Evolutionary conservation across 495 filamentous ascomycete genomes (phyloP).

Genomic region (Antarctomyces pellizariae): DNA sequence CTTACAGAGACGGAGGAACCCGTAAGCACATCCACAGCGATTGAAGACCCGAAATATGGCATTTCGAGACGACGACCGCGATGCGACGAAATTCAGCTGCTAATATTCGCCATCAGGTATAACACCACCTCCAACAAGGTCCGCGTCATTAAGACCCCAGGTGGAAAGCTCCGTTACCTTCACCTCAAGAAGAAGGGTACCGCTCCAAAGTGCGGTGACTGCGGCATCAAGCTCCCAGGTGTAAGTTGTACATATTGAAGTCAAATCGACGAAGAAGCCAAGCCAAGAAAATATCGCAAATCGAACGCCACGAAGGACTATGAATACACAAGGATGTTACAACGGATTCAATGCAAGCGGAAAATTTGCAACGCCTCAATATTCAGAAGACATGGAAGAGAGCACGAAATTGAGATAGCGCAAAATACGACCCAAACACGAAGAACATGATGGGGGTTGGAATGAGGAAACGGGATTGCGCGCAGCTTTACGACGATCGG

Average conservation of each 20-base stretch:
- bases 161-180: constrained; percentile 79
- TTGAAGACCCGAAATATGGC: constrained; percentile 6
- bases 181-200: constrained; percentile 98
- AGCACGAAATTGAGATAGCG: too few species aligned
- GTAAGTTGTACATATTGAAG: constrained; percentile 31
- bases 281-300: constrained; percentile 1
- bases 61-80: constrained; percentile 3
- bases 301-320: too few species aligned
- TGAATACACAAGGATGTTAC: too few species aligned
- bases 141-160: constrained; percentile 86
- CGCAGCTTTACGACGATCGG: too few species aligned
- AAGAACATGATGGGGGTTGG: too few species aligned
- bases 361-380: too few species aligned
- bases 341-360: too few species aligned
- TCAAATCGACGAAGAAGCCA: not conserved
- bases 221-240: constrained; percentile 81
- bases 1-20: constrained; percentile 59
- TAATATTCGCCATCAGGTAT: constrained; percentile 33
- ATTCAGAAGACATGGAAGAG: too few species aligned
- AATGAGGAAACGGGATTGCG: too few species aligned
- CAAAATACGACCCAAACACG: too few species aligned
- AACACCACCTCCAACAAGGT: constrained; percentile 95
- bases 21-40: constrained; percentile 33
- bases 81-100: constrained; percentile 4
- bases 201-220: constrained; percentile 96